Conservation (phyloP, 1,139 yeast species). For the Saccharomyces hybrid region DNA sequence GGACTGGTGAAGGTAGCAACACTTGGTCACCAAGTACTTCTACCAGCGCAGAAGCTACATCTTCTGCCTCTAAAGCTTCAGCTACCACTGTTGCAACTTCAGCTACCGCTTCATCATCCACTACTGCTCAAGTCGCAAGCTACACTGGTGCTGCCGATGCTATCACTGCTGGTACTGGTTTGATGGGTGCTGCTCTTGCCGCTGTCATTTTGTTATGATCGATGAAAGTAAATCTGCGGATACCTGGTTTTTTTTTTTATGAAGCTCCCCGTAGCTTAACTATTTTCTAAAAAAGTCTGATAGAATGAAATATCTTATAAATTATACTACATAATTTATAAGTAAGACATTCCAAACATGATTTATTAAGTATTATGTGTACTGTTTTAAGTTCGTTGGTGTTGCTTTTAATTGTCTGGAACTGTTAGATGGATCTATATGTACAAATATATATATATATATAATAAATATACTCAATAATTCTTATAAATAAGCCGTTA, state of each 20-base stretch:
- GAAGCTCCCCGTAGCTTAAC: neutral
- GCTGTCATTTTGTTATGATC: slow-evolving; percentile 8
- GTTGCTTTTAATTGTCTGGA: neutral
- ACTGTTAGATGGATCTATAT: neutral
- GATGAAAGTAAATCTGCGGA: neutral
- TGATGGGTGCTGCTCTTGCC: slow-evolving; percentile 9
- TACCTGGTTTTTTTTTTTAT: neutral
- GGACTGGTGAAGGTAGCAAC: slow-evolving; percentile 5
- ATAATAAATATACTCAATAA: no score
- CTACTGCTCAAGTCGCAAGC: neutral
- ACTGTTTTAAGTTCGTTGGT: neutral
- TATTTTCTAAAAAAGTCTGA: neutral
- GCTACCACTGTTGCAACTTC: neutral
- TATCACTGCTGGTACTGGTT: slow-evolving; percentile 10
- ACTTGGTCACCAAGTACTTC: neutral
- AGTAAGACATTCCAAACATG: neutral
- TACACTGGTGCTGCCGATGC: slow-evolving; percentile 5
- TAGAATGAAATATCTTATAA: neutral
- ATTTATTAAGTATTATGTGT: neutral
- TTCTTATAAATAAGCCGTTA: no score
- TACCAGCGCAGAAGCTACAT: slow-evolving; percentile 5
- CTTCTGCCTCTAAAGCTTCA: slow-evolving; percentile 3
- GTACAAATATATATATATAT: neutral
- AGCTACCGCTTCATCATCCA: neutral
- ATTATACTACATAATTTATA: neutral